Base-by-base conservation (phyloP, 129 eudicot genomes). In the Centrapalus pauciflorus region DNA sequence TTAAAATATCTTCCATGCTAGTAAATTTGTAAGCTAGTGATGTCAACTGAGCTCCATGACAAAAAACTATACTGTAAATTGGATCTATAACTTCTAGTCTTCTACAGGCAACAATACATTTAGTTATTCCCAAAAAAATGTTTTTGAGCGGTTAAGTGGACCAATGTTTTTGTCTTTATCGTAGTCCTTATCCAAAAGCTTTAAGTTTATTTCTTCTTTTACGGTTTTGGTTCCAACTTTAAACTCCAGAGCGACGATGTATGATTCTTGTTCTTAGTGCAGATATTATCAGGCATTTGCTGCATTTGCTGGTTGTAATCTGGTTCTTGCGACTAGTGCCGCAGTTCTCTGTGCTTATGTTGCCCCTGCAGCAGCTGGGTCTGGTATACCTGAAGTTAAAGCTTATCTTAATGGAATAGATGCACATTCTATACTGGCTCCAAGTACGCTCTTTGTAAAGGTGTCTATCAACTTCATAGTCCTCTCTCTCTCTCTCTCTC, bases 351-450 rank as follows among this genome's bases (percentile, higher is more conserved):
- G 99, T 75, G 96, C 99, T 30, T 94, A 61, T 79, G 29, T 94
- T 69, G 95, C 99, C 62, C 99, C 99, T 61, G 99, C 99, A 55
- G 97, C 99, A 19, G 99, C 99, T 5, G 99, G 99, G 5, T 94
- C 99, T 43, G 99, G 97, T 55, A 89, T 94, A 21, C 99, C 99
- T 37, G 99, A 94, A 64, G 99, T 94, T 71, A 94, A 94, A 81
- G 96, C 99, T 35, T 94, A 89, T 79, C 93, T 89, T 23, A 94
- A 94, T 79, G 99, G 99, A 24, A 81, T 94, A n/a, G 97, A 94
- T 89, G 93, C 99, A 24, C 95, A 90, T 69, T 84, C 96, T 50
- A 94, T 94, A 65, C 75, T 94, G 58, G 99, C 99, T 70, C 99
- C 97, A 33, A 86, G 89, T 71, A 94, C 99, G 19, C 90, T 94